A percentile compares a stretch with the other conserved stretches of the same genome.
Conservation (phyloP, 768 basidiomycete genomes). For the Tulasnella sp. region DNA sequence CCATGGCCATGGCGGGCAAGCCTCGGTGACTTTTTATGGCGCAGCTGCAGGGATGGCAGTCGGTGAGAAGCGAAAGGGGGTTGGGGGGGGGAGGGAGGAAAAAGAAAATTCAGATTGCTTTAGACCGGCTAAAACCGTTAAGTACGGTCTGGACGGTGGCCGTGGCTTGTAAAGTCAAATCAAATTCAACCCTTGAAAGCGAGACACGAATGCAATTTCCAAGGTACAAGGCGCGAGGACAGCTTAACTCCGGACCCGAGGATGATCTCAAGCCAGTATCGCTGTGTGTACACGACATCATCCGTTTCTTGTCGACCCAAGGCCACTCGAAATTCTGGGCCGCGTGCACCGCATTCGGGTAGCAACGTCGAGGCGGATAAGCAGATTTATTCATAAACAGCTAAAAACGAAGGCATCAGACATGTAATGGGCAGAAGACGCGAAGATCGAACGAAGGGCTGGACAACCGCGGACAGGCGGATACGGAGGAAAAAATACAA, state of each 20-base stretch:
- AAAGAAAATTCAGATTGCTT: not conserved
- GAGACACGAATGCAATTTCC: not conserved
- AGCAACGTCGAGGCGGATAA: not conserved
- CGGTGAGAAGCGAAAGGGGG: not conserved
- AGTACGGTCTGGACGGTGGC: not conserved
- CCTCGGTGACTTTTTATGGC: not conserved
- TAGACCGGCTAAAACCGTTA: not conserved
- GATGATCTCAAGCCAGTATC: not conserved
- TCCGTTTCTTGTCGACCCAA: not conserved
- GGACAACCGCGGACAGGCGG: not conserved
- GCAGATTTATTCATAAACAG: conserved; percentile 10
- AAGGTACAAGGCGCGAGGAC: not conserved
- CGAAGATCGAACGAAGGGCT: not conserved
- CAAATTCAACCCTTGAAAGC: not conserved
- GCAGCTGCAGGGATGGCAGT: not conserved
- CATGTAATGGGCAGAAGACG: not conserved
- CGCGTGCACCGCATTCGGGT: not conserved
- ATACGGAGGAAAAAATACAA: not conserved
- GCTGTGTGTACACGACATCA: not conserved
- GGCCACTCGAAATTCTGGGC: not conserved
- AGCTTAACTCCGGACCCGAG: not conserved
- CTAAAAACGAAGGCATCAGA: not conserved
- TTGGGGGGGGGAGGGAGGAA: not conserved
- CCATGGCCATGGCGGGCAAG: conserved; percentile 13
- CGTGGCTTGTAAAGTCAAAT: not conserved